Base-by-base conservation (phyloP, 108 stramenopile genomes). In the Skeletonema potamos region DNA sequence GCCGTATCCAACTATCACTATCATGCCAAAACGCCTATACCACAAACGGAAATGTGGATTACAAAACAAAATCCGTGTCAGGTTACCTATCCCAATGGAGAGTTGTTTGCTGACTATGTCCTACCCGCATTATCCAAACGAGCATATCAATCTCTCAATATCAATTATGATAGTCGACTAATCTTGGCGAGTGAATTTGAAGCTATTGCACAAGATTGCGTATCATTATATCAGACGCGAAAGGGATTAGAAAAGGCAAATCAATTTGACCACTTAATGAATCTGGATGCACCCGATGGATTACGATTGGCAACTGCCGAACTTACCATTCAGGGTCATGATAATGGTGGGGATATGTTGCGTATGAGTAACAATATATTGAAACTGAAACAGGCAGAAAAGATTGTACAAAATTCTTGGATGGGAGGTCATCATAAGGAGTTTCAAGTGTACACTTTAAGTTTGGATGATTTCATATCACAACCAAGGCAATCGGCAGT, bases 1-100 rank as follows among this genome's bases (percentile, higher is more conserved):
- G 59, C 70, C 17, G 70, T 71, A 8, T 71, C 70, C 20, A 71
- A 71, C 27, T 71, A 71, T 34, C 60, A 71, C 34, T 62, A 71
- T 30, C 70, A 62, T 62, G 70, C 70, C 11, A 27, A 34, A 36
- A 34, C 32, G 1, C 32, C 24, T 33, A 33, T 22, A 29, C 60
- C 33, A 29, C 34, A 54, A 56, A 54, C 66, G 1, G 66, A 67
- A 27, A 18, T 55, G 6, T 71, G 70, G 70, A 51, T 62, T 7
- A 61, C 60, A 46, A 13, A 15, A 12, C 70, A 71, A 54, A 54
- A 71, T 62, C 70, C 70, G 36, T 71, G 70, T 28, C 43, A 71
- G 22, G 41, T 51, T 9, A 29, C 46, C 12, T 71, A 54, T n/a
- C 41, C 28, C 58, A 51, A 71, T 27, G 57, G 36, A 29, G 60